Conservation (phyloP, 192 early-diverging fungal genomes). For the Mortierella claussenii region DNA sequence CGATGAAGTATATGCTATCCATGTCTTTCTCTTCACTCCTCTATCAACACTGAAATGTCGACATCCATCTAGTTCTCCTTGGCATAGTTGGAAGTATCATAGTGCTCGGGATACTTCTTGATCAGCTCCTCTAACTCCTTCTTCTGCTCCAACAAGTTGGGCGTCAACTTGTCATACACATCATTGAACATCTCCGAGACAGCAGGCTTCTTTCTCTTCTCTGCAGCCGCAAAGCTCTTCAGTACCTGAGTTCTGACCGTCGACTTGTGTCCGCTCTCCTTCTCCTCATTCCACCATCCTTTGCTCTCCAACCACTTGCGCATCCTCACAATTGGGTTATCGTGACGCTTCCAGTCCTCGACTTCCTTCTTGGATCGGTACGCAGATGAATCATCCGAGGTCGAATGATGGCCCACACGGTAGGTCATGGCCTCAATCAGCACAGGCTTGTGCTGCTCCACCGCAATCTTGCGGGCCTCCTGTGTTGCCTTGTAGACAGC, state of each 20-base stretch:
- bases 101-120: slow-evolving; percentile 88
- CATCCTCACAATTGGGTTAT: slow-evolving; percentile 91
- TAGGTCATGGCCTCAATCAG: slow-evolving; percentile 99
- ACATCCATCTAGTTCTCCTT: slow-evolving; percentile 29
- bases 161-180: slow-evolving; percentile 90
- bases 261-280: slow-evolving; percentile 75
- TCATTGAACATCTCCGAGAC: slow-evolving; percentile 90
- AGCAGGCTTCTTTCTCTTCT: slow-evolving; percentile 89
- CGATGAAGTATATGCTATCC: too few relatives aligned
- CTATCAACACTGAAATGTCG: too few relatives aligned
- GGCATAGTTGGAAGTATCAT: slow-evolving; percentile 58
- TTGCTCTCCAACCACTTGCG: slow-evolving; percentile 88
- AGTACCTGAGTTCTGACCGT: slow-evolving; percentile 78
- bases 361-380: slow-evolving; percentile 95
- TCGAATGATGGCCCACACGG: slow-evolving; percentile 96
- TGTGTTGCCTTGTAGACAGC: slow-evolving; percentile 95
- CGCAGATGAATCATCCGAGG: slow-evolving; percentile 96
- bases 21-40: too few relatives aligned
- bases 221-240: slow-evolving; percentile 83
- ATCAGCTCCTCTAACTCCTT: slow-evolving; percentile 82
- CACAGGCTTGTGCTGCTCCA: slow-evolving; percentile 86
- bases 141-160: slow-evolving; percentile 81
- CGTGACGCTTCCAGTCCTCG: slow-evolving; percentile 85
- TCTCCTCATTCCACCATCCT: slow-evolving; percentile 83
- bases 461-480: slow-evolving; percentile 84